These are phyloP conservation scores for Salix arbutifolia DNA, from an alignment of 345 rosid genomes.

Conservation along the genomic window DNA sequence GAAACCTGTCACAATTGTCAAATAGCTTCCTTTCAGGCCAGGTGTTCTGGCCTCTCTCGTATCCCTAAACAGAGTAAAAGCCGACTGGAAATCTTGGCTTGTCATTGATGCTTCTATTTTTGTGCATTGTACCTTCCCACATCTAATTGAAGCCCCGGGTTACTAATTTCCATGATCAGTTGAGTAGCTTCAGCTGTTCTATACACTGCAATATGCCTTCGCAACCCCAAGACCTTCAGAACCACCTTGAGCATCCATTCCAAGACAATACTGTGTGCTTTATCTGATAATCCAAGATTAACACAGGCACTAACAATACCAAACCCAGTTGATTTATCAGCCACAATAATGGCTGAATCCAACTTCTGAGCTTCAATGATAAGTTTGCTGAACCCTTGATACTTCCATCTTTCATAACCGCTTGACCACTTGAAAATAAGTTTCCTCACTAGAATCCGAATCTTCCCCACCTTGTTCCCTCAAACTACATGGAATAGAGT, in stretches of 20 bases:
- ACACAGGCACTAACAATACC: constrained; percentile 73
- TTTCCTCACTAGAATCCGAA: constrained; percentile 44
- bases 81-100: constrained; percentile 84
- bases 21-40: constrained; percentile 71
- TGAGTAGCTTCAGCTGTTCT: constrained; percentile 91
- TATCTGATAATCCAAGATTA: constrained; percentile 63
- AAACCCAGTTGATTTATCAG: constrained; percentile 60
- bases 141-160: constrained; percentile 65
- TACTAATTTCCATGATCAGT: constrained; percentile 71
- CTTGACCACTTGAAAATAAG: constrained; percentile 55
- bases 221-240: constrained; percentile 70
- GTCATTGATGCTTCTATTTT: constrained; percentile 91
- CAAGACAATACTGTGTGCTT: constrained; percentile 77
- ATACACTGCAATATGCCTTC: constrained; percentile 69
- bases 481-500: constrained; percentile 41
- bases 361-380: constrained; percentile 70
- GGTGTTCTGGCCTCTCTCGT: constrained; percentile 67
- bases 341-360: constrained; percentile 32
- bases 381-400: constrained; percentile 62
- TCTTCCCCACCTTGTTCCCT: constrained; percentile 29
- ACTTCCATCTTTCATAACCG: constrained; percentile 54
- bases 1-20: constrained; percentile 86
- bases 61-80: constrained; percentile 82
- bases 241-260: constrained; percentile 66
- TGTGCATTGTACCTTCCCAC: constrained; percentile 46